Percentiles rank a stretch among this genome's conserved stretches.
Evolutionary conservation across 2,329 filamentous ascomycete genomes (phyloP).

Genomic region (Pseudogymnoascus sp.): DNA sequence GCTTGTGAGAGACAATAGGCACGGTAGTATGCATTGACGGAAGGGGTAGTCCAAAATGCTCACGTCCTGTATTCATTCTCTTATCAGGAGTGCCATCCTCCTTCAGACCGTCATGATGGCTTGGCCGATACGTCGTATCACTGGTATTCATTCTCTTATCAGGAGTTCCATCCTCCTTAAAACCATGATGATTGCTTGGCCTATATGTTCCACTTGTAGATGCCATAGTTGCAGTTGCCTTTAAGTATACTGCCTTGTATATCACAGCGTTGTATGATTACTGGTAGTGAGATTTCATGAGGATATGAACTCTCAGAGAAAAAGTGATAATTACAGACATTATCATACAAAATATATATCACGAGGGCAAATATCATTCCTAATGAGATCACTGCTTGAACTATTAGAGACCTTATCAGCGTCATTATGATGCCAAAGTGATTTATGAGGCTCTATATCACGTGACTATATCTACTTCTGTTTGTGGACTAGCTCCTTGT

Average conservation of each 20-base stretch:
- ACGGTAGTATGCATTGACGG: not conserved
- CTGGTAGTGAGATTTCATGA: not conserved
- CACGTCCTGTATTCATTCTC: constrained; percentile 30
- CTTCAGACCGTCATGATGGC: constrained; percentile 35
- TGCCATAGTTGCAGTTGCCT: not conserved
- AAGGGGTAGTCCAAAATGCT: not conserved
- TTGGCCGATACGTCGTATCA: constrained; percentile 2
- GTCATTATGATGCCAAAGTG: not conserved
- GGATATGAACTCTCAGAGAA: not conserved
- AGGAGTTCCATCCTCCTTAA: constrained; percentile 36
- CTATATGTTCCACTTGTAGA: constrained; percentile 2
- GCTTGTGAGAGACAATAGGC: not conserved
- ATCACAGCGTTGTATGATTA: not conserved
- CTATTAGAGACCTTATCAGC: not conserved
- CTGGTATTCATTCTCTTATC: constrained; percentile 27
- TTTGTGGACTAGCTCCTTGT: not conserved
- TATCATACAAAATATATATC: not conserved
- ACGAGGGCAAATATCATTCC: not conserved
- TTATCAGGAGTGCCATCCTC: constrained; percentile 36
- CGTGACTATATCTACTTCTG: not conserved
- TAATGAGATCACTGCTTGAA: not conserved
- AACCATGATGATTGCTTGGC: constrained; percentile 31
- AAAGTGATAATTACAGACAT: not conserved
- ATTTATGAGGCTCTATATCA: not conserved
- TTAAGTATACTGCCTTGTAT: not conserved